These are phyloP conservation scores for Ustilago xerochloae DNA, from an alignment of 1,284 basidiomycete genomes.

Conservation along the genomic window DNA sequence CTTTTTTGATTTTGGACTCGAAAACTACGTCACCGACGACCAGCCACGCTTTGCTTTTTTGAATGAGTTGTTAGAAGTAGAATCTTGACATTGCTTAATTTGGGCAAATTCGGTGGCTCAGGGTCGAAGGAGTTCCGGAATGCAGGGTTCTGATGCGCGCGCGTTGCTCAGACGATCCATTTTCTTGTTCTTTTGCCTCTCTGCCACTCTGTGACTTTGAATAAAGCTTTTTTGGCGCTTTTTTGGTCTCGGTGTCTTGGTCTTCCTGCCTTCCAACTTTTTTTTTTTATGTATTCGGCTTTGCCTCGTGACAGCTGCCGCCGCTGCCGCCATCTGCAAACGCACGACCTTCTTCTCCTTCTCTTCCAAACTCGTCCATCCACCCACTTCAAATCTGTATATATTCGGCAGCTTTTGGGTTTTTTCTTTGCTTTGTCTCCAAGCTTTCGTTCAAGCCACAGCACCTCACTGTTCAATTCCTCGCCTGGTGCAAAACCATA, in stretches of 20 bases:
- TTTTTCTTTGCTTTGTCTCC: no score
- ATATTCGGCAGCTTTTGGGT: no score
- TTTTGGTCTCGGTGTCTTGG: background rate
- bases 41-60: background rate
- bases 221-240: background rate
- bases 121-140: background rate
- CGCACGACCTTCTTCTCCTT: background rate
- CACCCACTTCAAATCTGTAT: background rate
- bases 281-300: background rate
- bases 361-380: background rate
- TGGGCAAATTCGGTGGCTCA: background rate
- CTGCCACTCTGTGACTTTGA: no score
- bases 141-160: conserved; percentile 15
- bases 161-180: conserved; percentile 4
- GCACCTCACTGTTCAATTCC: no score
- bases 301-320: conserved; percentile 3
- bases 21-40: conserved; percentile 2
- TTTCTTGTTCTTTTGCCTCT: background rate
- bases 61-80: background rate
- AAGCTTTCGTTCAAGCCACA: no score
- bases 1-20: background rate
- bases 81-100: background rate
- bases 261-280: background rate
- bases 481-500: no score
- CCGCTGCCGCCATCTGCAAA: background rate